Base-by-base conservation (phyloP, 495 filamentous ascomycete genomes). In the Annulohypoxylon stygium region DNA sequence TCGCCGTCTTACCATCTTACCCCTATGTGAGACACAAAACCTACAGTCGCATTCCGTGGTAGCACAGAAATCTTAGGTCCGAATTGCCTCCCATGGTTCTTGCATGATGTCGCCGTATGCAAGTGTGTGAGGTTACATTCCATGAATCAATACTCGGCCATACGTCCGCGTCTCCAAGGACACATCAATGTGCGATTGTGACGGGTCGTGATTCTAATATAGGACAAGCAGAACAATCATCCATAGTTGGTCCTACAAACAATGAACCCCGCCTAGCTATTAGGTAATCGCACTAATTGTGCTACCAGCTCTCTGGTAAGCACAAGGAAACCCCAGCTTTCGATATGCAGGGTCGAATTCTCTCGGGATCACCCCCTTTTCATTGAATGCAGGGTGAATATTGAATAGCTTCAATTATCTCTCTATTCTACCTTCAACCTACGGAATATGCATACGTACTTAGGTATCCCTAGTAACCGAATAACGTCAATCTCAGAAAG, bases 41-140 rank as follows among this genome's bases (percentile, higher is more conserved):
- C 11, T 33, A 54, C 50, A 33, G 50, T 54, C 25, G 25, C 53
- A 57, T 33, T 36, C 30, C 30, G 53, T 37, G 53, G 53, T 37
- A 37, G 4, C 45, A 60, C 37, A 55, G 16, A 26, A 8, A 30
- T 47, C 16, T 34, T 57, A 37, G 53, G 26, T 62, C 58, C 26
- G 39, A 67, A 57, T 45, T 26, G 14, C 30, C 25, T 54, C 30
- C 20, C 43, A 47, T 47, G 43, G 43, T 9, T 47, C 33, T 62
- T 67, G 30, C 36, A 47, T 55, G 23, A 26, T 45, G 51, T 33
- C 54, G 18, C 25, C 45, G 60, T n/a, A 16, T 51, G 30, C n/a
- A 33, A n/a, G 25, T 39, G 25, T 18, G 50, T 39, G 64, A 67
- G 58, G 69, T 72, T 72, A 72, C 69, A 63, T 67, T 11, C 39